phyloP scores from a whole-genome alignment of 306 rosid species.

The Rosa chinensis region DNA sequence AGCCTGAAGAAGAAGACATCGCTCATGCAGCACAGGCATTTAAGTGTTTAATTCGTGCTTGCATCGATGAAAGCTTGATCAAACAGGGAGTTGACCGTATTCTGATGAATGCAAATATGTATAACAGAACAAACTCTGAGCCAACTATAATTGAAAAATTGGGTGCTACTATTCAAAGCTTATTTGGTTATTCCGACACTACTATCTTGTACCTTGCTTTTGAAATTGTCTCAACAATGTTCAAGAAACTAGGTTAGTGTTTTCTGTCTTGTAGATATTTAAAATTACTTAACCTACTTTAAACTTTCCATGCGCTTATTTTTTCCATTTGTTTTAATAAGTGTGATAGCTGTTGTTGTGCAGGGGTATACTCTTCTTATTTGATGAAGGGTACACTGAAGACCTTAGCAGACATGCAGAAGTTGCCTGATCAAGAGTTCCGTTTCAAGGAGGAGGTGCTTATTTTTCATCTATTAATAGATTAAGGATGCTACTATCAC shows the following conservation, averaged over 20 bases:
- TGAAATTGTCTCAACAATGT: constrained; percentile 67
- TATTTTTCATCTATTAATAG: neutral
- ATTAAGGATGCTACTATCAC: neutral
- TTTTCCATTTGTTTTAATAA: neutral
- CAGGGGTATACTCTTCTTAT: constrained; percentile 62
- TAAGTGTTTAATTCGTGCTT: too few relatives aligned
- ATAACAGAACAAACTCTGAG: constrained; percentile 34
- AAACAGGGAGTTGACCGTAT: neutral
- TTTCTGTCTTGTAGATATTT: neutral
- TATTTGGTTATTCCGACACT: constrained; percentile 37
- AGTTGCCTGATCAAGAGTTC: constrained; percentile 71
- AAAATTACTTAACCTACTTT: too few relatives aligned
- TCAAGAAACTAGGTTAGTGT: constrained; percentile 64
- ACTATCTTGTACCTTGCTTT: constrained; percentile 62
- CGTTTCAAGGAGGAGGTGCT: constrained; percentile 73
- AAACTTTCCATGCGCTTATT: too few relatives aligned
- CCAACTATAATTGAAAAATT: constrained; percentile 41
- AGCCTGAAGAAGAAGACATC: constrained; percentile 59
- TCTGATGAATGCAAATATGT: constrained; percentile 33
- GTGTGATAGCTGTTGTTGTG: constrained; percentile 7
- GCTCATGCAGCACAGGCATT: constrained; percentile 46
- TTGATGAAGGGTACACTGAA: constrained; percentile 56
- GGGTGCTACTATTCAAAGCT: constrained; percentile 56
- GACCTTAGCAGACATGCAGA: constrained; percentile 68
- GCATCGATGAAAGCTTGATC: too few relatives aligned